Evolutionary conservation across 2,329 filamentous ascomycete genomes (phyloP), one percentile per base, ranked within the genome.

Genomic region (Trichoderma oligosporum): DNA sequence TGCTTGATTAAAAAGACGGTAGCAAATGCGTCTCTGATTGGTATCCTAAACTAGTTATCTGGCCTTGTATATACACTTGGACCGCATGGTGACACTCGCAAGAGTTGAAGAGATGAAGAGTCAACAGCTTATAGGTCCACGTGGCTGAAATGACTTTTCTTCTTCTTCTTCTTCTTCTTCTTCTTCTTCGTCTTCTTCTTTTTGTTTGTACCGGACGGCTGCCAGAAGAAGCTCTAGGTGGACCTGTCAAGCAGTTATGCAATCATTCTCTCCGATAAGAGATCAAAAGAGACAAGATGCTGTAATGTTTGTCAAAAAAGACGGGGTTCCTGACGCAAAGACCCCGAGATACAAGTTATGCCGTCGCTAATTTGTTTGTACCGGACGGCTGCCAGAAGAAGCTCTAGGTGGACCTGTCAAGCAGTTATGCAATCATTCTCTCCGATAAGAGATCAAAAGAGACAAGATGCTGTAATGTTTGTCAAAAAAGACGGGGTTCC

Each of bases 281-380:
- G 9, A 25, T 11, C 27, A 42, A n/a, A n/a, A n/a, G n/a, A n/a
- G n/a, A n/a, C n/a, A n/a, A 20, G 38, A 53, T 42, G 20, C 24
- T 12, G 18, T 11, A 4, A 42, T 42, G 38, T 41, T 31, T 53
- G 49, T 14, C 25, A 16, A 41, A 5, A 25, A n/a, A n/a, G n/a
- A n/a, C n/a, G n/a, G n/a, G n/a, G n/a, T n/a, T n/a, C n/a, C n/a
- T n/a, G n/a, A n/a, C n/a, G n/a, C n/a, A n/a, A n/a, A n/a, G n/a
- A n/a, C n/a, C n/a, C n/a, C n/a, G n/a, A n/a, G n/a, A n/a, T n/a
- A n/a, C n/a, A n/a, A n/a, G n/a, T n/a, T 52, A 38, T 38, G 49
- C 27, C 39, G 20, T 44, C 49, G 38, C 49, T 39, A 39, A 53
- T n/a, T n/a, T n/a, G n/a, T n/a, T n/a, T n/a, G n/a, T n/a, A n/a